Evolutionary conservation across 805 yeast species (phyloP), one percentile per base, ranked within the genome.

Genomic region (Wickerhamomyces strasburgensis): DNA sequence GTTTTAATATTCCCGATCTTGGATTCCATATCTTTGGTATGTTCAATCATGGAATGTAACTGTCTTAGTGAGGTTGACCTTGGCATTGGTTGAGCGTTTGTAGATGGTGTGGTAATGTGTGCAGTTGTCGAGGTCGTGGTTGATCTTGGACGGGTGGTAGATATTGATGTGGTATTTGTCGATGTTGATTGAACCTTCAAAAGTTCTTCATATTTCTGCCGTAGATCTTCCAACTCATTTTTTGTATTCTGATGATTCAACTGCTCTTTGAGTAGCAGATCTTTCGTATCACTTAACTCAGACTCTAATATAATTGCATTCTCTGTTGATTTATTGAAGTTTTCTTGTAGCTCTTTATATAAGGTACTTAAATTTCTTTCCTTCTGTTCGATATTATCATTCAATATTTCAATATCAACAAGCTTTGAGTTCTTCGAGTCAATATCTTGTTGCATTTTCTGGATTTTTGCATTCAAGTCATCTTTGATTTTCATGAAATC

Each of bases 381-480:
- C 21, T 54, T 60, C 29, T 66, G 65, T 43, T 68, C 74, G 46
- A 66, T 56, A 38, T 60, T 66, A 39, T 70, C 75, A 43, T 67
- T 65, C 21, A 55, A 43, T 34, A 64, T 64, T 49, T 70, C 75
- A 14, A 67, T 61, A 18, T 68, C 67, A 13, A 66, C 58, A 23
- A 68, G 45, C 27, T 57, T 58, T 6, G 49, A 37, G 21, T 48
- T 55, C 19, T 63, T 62, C 14, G 40, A 42, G 13, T 53, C 51
- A 18, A 61, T 42, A 8, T 63, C 68, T 10, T 45, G 50, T 24
- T 58, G 49, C 29, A 64, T 46, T 6, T 47, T 39, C 9, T 46
- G 42, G 4, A 61, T 48, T 35, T 51, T 39, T 4, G 33, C 27
- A 16, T 32, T 23, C 7, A 52, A 17, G 5, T 57, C 48, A 30